Base-by-base conservation (phyloP, 192 early-diverging fungal genomes). In the Kappamyces sp. region DNA sequence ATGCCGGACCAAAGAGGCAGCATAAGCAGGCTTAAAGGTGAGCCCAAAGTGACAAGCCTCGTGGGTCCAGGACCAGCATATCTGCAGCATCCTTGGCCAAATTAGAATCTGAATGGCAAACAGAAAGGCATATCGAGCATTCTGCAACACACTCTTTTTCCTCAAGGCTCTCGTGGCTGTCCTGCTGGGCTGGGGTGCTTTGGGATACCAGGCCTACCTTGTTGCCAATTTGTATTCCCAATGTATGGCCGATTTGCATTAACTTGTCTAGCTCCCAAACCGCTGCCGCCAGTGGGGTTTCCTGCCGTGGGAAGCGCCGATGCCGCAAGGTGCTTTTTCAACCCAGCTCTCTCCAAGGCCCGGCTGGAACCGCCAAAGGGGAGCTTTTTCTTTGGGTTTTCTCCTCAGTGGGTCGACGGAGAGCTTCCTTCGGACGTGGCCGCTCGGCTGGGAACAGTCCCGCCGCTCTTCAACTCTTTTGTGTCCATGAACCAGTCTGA, bases 401-500 rank as follows among this genome's bases (percentile, higher is more conserved):
- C 34, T 31, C 10, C 49, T 10, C 47, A 47, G 10, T 61, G 60
- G 60, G 5, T 50, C 13, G 60, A 31, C 2, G n/a, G 34, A 2
- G 60, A 61, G 12, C 23, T 15, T 15, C 60, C 57, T 15, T 10
- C 46, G 37, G 13, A 35, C 3, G 23, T 59, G 0, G 0, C 10
- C 33, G 40, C 32, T 59, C 3, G 57, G 9, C 43, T 59, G 10
- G 57, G 57, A 1, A 31, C n/a, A 5, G 31, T 9, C n/a, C 36
- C 57, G 5, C 35, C 57, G n/a, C 5, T 59, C 1, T 46, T 59
- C 42, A 59, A 59, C 44, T 59, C 64, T 3, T 65, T 65, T 43
- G 51, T 54, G 23, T 38, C 48, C 13, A 31, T 65, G 8, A 60
- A 33, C 36, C 46, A 12, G 7, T 47, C 64, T 4, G 64, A 55